Evolutionary conservation across 2,329 filamentous ascomycete genomes (phyloP).

Genomic region (Chalaropsis thielavioides): DNA sequence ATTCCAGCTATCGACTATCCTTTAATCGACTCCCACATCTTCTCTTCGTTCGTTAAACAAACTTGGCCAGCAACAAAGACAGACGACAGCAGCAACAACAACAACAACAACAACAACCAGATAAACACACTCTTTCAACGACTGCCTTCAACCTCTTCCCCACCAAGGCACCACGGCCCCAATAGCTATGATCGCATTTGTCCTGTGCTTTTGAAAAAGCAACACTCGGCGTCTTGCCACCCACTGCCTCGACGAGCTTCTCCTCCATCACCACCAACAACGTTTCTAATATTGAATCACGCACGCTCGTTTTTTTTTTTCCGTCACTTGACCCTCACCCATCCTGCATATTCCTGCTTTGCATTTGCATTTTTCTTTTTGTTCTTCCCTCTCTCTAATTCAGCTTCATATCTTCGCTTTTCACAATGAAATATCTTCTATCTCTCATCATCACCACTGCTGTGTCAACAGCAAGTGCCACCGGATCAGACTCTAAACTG

Average conservation of each 20-base stretch:
- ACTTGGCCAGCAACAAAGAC: background rate
- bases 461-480: background rate
- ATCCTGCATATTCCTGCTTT: conserved; percentile 1
- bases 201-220: conserved; percentile 5
- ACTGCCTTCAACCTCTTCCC: background rate
- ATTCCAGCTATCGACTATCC: background rate
- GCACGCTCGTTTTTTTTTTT: background rate
- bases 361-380: background rate
- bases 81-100: background rate
- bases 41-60: background rate
- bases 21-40: background rate
- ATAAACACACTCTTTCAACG: background rate
- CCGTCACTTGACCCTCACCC: background rate
- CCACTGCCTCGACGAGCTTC: background rate
- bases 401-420: background rate
- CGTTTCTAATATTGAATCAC: conserved; percentile 1
- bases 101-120: background rate
- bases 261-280: background rate
- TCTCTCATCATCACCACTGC: conserved; percentile 3
- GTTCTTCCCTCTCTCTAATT: background rate
- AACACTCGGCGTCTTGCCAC: conserved; percentile 8
- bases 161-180: background rate
- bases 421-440: conserved; percentile 7
- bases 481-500: background rate
- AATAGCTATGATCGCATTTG: conserved; percentile 1